Evolutionary conservation across 1,284 basidiomycete genomes (phyloP).

Genomic region (Xerocomus amazonicus): DNA sequence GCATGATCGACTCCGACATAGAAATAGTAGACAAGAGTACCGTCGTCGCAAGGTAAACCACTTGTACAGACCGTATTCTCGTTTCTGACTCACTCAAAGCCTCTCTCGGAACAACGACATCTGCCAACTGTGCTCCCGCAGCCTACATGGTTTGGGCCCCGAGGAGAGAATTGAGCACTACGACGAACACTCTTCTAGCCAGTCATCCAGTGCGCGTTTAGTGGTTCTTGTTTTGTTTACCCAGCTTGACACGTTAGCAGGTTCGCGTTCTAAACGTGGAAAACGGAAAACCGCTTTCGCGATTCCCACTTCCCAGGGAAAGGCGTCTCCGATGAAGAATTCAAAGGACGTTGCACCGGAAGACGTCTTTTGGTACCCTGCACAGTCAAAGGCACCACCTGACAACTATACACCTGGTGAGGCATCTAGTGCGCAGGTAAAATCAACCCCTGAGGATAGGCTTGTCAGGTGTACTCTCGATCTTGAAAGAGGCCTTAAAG

Average conservation of each 20-base stretch:
- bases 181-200: slow-evolving; percentile 35
- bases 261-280: slow-evolving; percentile 4
- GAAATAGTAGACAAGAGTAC: slow-evolving; percentile 19
- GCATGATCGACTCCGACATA: slow-evolving; percentile 26
- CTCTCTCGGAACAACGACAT: slow-evolving; percentile 16
- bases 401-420: slow-evolving; percentile 69
- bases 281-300: slow-evolving; percentile 3
- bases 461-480: slow-evolving; percentile 58
- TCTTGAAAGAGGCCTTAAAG: slow-evolving; percentile 56
- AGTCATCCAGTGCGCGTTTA: slow-evolving; percentile 1
- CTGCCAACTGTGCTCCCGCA: slow-evolving; percentile 50
- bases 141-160: slow-evolving; percentile 37
- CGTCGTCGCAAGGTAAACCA: slow-evolving; percentile 10
- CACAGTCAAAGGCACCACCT: slow-evolving; percentile 50
- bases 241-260: slow-evolving; percentile 10
- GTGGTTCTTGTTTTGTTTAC: neutral
- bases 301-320: neutral
- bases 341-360: slow-evolving; percentile 17
- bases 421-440: slow-evolving; percentile 7
- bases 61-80: neutral
- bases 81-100: slow-evolving; percentile 9
- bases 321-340: slow-evolving; percentile 3
- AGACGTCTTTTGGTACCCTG: slow-evolving; percentile 65
- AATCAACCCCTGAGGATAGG: slow-evolving; percentile 6
- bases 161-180: slow-evolving; percentile 47